A percentile compares a stretch with the other conserved stretches of the same genome.
phyloP scores from a whole-genome alignment of 176 grass and related monocot species.

The Phyllostachys edulis region DNA sequence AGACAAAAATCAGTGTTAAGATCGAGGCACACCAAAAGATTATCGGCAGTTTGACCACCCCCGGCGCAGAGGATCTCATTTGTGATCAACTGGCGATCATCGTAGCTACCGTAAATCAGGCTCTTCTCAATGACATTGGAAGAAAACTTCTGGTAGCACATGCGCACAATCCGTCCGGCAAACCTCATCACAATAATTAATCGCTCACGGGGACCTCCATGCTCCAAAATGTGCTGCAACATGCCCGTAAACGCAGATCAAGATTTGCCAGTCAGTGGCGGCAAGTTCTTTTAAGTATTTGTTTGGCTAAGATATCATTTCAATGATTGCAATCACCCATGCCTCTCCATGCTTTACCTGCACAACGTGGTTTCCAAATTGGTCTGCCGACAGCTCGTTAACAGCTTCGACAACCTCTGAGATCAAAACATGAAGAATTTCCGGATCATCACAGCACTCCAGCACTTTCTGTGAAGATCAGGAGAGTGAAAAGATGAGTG shows the following conservation, averaged over 20 bases:
- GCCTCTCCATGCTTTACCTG: slow-evolving; percentile 30
- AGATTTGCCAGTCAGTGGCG: not conserved
- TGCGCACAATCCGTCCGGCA: slow-evolving; percentile 17
- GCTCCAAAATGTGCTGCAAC: slow-evolving; percentile 48
- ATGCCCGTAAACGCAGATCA: not conserved
- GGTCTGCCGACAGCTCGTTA: slow-evolving; percentile 26
- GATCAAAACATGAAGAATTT: slow-evolving; percentile 23
- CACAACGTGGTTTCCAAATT: slow-evolving; percentile 59
- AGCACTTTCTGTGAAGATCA: slow-evolving; percentile 44
- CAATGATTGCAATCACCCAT: not conserved
- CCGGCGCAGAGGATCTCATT: slow-evolving; percentile 39
- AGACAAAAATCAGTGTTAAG: not conserved
- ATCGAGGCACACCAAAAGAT: slow-evolving; percentile 28
- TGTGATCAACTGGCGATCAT: slow-evolving; percentile 34
- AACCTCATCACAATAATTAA: slow-evolving; percentile 36
- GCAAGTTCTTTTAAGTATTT: not conserved
- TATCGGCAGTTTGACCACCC: not conserved
- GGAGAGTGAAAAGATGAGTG: not conserved
- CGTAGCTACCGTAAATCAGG: slow-evolving; percentile 26
- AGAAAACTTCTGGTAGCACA: slow-evolving; percentile 55
- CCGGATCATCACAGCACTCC: slow-evolving; percentile 27
- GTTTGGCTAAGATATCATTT: not conserved
- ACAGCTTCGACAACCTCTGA: slow-evolving; percentile 35
- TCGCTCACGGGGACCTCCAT: slow-evolving; percentile 28
- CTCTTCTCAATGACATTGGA: slow-evolving; percentile 62